A percentile compares a stretch with the other conserved stretches of the same genome.
These are phyloP conservation scores for Hymenoscyphus salicellus DNA, from an alignment of 2,329 filamentous ascomycete genomes.

Conservation along the genomic window DNA sequence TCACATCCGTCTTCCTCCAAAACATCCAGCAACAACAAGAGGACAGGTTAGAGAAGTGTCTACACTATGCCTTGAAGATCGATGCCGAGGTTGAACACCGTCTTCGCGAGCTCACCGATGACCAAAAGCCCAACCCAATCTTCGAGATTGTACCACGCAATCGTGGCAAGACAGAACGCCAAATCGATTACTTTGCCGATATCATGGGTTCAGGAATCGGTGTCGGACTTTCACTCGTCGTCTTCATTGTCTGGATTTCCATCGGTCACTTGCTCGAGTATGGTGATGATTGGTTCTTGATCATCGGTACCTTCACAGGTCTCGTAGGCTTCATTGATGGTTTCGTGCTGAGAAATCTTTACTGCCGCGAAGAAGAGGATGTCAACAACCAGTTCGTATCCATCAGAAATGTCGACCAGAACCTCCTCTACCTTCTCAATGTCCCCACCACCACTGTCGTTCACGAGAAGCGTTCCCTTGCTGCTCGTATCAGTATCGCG, in stretches of 20 bases:
- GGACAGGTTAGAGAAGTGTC: constrained; percentile 34
- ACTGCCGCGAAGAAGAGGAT: constrained; percentile 31
- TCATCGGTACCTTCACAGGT: constrained; percentile 48
- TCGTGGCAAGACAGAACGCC: constrained; percentile 37
- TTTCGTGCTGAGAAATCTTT: constrained; percentile 46
- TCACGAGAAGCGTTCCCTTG: constrained; percentile 15
- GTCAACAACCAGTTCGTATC: constrained; percentile 29
- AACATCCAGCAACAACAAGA: constrained; percentile 41
- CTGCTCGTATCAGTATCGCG: constrained; percentile 25
- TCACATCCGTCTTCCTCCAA: constrained; percentile 41
- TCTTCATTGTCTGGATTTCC: constrained; percentile 40
- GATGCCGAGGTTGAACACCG: constrained; percentile 38
- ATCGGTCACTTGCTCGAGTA: constrained; percentile 42
- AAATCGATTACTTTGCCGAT: constrained; percentile 44
- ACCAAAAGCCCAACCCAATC: constrained; percentile 36
- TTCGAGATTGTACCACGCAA: constrained; percentile 36
- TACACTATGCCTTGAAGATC: constrained; percentile 37
- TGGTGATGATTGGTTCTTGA: constrained; percentile 46
- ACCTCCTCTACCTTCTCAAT: constrained; percentile 25
- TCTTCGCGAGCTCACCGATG: constrained; percentile 37
- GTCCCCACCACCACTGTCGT: constrained; percentile 20
- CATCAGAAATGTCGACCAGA: constrained; percentile 23
- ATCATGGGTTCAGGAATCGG: constrained; percentile 44
- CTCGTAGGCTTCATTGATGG: constrained; percentile 45
- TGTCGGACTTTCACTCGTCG: constrained; percentile 39